Percentiles rank a stretch among this genome's conserved stretches.
Evolutionary conservation across 257 asterid genomes (phyloP).

Genomic region (Ocimum tenuiflorum): DNA sequence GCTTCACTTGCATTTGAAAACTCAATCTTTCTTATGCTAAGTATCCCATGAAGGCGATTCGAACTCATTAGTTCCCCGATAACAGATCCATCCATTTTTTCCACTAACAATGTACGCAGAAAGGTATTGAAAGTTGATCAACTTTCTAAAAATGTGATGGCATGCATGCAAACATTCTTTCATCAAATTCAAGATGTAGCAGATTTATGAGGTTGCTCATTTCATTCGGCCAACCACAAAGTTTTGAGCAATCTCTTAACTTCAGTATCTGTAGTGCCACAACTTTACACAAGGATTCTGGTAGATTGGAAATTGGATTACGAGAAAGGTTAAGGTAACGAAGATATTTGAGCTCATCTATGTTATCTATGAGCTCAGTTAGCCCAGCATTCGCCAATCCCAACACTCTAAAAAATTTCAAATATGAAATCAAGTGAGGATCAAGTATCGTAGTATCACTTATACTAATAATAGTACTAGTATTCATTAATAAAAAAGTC

Average conservation of each 20-base stretch:
- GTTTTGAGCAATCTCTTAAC: slow-evolving; percentile 7
- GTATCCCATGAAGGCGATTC: slow-evolving; percentile 23
- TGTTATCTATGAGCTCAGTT: not conserved
- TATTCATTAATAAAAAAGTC: slow-evolving; percentile 10
- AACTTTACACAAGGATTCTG: slow-evolving; percentile 14
- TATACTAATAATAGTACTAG: not conserved
- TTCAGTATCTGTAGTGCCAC: slow-evolving; percentile 19
- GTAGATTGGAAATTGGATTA: slow-evolving; percentile 12
- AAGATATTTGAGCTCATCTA: not conserved
- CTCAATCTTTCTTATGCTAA: slow-evolving; percentile 22
- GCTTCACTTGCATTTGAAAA: not conserved
- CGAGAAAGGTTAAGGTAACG: slow-evolving; percentile 22
- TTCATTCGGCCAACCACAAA: slow-evolving; percentile 12
- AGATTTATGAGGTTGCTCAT: slow-evolving; percentile 20
- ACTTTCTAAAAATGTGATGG: slow-evolving; percentile 14
- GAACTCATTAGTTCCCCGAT: slow-evolving; percentile 8
- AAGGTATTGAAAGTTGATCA: slow-evolving; percentile 24
- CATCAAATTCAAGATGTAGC: slow-evolving; percentile 22
- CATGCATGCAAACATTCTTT: not conserved
- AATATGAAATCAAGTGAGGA: not conserved
- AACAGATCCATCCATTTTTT: not conserved
- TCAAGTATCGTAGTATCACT: not conserved
- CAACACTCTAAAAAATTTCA: slow-evolving; percentile 11
- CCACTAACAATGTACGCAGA: slow-evolving; percentile 7
- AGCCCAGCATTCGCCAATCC: slow-evolving; percentile 8